Base-by-base conservation (phyloP, 75 land plant species). In the Pinus albicaulis region DNA sequence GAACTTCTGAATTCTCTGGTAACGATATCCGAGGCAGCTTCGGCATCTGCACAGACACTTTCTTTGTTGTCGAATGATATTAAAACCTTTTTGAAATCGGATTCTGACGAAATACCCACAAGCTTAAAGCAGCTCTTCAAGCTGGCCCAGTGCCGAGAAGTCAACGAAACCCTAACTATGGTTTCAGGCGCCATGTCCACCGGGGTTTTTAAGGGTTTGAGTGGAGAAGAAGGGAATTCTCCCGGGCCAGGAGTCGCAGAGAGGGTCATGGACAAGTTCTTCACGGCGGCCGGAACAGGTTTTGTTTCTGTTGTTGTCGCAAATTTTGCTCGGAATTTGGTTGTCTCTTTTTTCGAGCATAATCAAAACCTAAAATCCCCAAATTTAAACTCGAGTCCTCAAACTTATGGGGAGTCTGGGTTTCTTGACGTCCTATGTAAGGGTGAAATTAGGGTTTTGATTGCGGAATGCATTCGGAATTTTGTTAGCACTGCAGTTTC, bases 291-390 rank as follows among this genome's bases (percentile, higher is more conserved):
- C 52, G 99, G 98, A 22, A 77, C 87, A 15, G 94, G 98, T 25
- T 95, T 98, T 74, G 93, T 80, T 57, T 91, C 98, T 25, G 87
- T 88, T 26, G 89, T 95, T 11, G 93, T 91, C 13, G 99, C 92
- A 10, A 89, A 89, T 64, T 89, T 95, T 73, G 95, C 98, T 2
- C 88, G 92, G 79, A 95, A 87, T 57, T 13, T 92, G 57, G 95
- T 92, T 14, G 56, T 86, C 63, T 84, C 80, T 1, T 83, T 85
- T 22, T 77, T 85, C 61, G 77, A 89, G n/a, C 25, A 55, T 52
- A 25, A 41, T 72, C 20, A 23, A 59, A 57, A 59, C 34, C 25
- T 36, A 36, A 13, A 44, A 14, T 11, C 55, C 3, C n/a, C 6
- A 24, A 77, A 25, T 69, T 70, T 73, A 24, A 44, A 55, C 24